These are phyloP conservation scores for Cutaneotrichosporon cutaneum DNA, from an alignment of 1,284 basidiomycete genomes.

Conservation along the genomic window DNA sequence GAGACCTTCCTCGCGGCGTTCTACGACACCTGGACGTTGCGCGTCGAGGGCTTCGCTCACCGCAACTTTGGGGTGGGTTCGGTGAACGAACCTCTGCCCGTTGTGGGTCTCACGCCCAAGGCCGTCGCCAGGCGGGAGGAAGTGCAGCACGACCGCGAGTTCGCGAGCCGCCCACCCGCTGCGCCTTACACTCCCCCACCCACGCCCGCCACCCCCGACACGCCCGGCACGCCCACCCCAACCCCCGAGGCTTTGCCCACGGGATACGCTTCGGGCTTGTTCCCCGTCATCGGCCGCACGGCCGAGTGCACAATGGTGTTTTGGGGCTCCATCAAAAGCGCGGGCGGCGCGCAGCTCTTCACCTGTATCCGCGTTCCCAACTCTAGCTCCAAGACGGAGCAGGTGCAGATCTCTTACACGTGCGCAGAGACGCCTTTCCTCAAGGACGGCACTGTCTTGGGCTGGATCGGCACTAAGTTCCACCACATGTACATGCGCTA, in stretches of 20 bases:
- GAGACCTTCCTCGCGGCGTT: constrained; percentile 10
- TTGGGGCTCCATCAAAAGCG: neutral
- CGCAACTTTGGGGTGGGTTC: neutral
- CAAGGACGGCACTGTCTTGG: neutral
- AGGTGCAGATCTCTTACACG: constrained; percentile 5
- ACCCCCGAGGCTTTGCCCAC: neutral
- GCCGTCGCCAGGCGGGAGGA: neutral
- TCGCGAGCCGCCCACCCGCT: neutral
- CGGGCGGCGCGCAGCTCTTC: constrained; percentile 10
- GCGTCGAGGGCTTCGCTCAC: constrained; percentile 2
- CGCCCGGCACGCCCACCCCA: neutral
- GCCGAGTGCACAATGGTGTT: constrained; percentile 2
- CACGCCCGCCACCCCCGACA: neutral
- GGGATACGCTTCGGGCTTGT: constrained; percentile 6
- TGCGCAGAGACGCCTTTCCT: neutral
- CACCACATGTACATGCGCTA: constrained; percentile 12
- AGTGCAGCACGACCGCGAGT: neutral
- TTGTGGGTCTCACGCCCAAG: neutral
- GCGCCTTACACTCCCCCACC: neutral
- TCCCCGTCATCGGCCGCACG: constrained; percentile 5
- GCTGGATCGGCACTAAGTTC: neutral
- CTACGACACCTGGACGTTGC: constrained; percentile 16
- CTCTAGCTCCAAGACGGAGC: neutral
- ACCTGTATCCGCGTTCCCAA: neutral
- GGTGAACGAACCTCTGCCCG: neutral